Evolutionary conservation across 306 rosid species (phyloP).

Genomic region (Begonia peltatifolia): DNA sequence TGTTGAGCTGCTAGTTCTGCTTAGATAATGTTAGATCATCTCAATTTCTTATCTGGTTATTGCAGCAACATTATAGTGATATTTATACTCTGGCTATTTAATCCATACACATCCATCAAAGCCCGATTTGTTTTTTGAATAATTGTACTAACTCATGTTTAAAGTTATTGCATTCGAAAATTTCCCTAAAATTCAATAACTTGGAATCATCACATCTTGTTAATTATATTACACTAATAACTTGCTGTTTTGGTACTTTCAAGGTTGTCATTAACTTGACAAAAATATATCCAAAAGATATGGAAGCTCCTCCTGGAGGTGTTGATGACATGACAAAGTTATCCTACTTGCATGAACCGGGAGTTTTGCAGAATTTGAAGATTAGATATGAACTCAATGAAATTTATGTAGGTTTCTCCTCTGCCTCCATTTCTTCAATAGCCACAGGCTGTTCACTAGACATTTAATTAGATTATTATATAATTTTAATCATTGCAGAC

Average conservation of each 20-base stretch:
- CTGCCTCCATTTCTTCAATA: background rate
- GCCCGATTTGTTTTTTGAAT: too few species aligned
- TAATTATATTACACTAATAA: constrained; percentile 1
- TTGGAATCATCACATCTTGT: background rate
- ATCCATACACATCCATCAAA: too few species aligned
- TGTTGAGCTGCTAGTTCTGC: too few species aligned
- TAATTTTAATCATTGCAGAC: constrained; percentile 35
- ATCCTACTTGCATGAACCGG: constrained; percentile 96
- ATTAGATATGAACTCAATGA: constrained; percentile 87
- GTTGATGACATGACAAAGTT: constrained; percentile 99
- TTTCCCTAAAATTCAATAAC: too few species aligned
- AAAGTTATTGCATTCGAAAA: too few species aligned
- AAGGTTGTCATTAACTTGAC: constrained; percentile 58
- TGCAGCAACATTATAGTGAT: too few species aligned
- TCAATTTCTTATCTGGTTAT: too few species aligned
- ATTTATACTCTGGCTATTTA: too few species aligned
- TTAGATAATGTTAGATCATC: too few species aligned
- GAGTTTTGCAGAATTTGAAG: constrained; percentile 86
- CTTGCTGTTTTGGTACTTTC: constrained; percentile 14
- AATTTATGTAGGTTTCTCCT: constrained; percentile 52
- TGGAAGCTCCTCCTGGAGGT: constrained; percentile 92
- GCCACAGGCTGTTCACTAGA: background rate
- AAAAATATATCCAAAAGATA: constrained; percentile 70
- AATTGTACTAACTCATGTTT: background rate
- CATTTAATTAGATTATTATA: background rate